A percentile compares a stretch with the other conserved stretches of the same genome.
Evolutionary conservation across 345 rosid species (phyloP).

Genomic region (Hibiscus mutabilis): DNA sequence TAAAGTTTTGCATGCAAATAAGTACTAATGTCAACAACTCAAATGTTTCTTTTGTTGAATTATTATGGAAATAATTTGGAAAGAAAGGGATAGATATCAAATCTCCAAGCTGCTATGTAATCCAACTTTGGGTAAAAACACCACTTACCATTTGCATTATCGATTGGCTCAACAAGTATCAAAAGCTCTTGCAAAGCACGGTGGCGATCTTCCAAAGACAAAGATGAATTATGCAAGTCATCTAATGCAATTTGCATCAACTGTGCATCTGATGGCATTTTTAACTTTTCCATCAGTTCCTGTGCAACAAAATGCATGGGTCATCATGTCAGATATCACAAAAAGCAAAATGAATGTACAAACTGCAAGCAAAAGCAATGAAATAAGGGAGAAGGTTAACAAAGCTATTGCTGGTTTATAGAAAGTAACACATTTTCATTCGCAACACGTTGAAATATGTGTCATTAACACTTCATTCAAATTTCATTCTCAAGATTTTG

Average conservation of each 20-base stretch:
- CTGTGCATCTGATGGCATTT: slow-evolving; percentile 77
- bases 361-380: not conserved
- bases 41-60: not conserved
- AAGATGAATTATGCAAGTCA: slow-evolving; percentile 68
- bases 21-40: not conserved
- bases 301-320: slow-evolving; percentile 12
- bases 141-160: slow-evolving; percentile 79
- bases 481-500: not conserved
- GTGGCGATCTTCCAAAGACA: slow-evolving; percentile 64
- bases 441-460: not conserved
- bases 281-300: slow-evolving; percentile 77
- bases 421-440: not conserved
- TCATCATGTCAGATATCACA: not conserved
- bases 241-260: slow-evolving; percentile 71
- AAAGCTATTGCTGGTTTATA: not conserved
- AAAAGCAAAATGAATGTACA: not conserved
- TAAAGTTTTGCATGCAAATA: too few species aligned
- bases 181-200: slow-evolving; percentile 83
- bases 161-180: slow-evolving; percentile 82
- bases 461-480: not conserved
- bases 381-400: not conserved
- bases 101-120: not conserved
- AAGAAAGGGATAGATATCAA: not conserved
- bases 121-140: not conserved
- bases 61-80: not conserved